A percentile compares a stretch with the other conserved stretches of the same genome.
These are phyloP conservation scores for Sclerotiophoma versabilis DNA, from an alignment of 2,329 filamentous ascomycete species.

Conservation along the genomic window DNA sequence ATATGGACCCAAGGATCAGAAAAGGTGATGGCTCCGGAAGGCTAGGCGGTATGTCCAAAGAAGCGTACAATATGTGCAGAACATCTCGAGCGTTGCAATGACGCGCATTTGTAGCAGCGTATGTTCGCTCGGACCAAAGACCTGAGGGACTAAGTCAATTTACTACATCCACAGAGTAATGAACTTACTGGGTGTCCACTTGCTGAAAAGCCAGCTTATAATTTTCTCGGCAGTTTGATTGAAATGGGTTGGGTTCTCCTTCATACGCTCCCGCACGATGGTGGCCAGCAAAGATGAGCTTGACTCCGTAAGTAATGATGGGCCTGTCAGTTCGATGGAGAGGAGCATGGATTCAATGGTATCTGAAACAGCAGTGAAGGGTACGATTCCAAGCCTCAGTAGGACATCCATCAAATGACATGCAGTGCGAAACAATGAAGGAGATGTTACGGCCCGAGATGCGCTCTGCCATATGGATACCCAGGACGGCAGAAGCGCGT, in stretches of 20 bases:
- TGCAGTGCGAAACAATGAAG: slow-evolving; percentile 76
- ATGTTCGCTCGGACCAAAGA: slow-evolving; percentile 66
- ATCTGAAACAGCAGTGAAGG: slow-evolving; percentile 71
- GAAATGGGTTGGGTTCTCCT: slow-evolving; percentile 72
- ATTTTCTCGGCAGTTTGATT: slow-evolving; percentile 73
- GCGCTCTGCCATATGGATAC: slow-evolving; percentile 77
- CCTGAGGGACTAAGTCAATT: slow-evolving; percentile 35
- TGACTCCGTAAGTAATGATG: slow-evolving; percentile 79
- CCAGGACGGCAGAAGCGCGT: slow-evolving; percentile 63
- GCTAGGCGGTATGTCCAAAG: slow-evolving; percentile 63
- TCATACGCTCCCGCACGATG: slow-evolving; percentile 70
- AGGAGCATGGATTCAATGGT: slow-evolving; percentile 76
- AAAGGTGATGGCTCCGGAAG: slow-evolving; percentile 34
- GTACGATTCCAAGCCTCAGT: slow-evolving; percentile 69
- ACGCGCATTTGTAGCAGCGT: slow-evolving; percentile 68
- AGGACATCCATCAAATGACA: slow-evolving; percentile 76
- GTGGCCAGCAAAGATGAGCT: slow-evolving; percentile 75
- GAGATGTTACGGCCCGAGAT: slow-evolving; percentile 72
- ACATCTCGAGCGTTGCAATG: slow-evolving; percentile 72
- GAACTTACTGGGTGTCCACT: slow-evolving; percentile 84
- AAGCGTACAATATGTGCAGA: slow-evolving; percentile 71
- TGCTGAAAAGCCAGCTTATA: slow-evolving; percentile 80
- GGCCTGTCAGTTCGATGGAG: slow-evolving; percentile 82
- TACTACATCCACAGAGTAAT: slow-evolving; percentile 9
- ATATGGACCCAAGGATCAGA: slow-evolving; percentile 50